Conservation (phyloP, 345 rosid species). For the Eucalyptus sideroxylon region DNA sequence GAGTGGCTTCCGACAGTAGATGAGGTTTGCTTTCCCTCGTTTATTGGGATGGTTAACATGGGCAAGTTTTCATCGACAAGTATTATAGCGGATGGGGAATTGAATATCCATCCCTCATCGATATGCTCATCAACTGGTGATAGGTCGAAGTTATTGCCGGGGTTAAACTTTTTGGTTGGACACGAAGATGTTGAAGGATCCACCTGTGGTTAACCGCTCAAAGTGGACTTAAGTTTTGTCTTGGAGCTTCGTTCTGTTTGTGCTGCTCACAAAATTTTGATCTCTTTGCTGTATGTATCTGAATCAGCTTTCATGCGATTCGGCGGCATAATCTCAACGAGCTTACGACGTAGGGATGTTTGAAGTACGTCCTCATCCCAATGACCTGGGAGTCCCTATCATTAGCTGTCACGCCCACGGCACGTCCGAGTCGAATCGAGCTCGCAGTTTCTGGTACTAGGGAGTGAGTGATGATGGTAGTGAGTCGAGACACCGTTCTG, state of each 20-base stretch:
- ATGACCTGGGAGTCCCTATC: background rate
- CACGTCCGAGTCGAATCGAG: background rate
- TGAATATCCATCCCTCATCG: background rate
- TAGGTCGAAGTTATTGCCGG: background rate
- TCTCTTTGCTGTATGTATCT: background rate
- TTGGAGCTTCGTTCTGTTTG: background rate
- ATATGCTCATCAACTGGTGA: background rate
- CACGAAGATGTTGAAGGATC: background rate
- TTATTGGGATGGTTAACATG: background rate
- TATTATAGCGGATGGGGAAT: background rate
- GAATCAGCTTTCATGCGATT: background rate
- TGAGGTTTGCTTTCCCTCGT: background rate
- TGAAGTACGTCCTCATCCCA: background rate
- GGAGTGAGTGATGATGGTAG: background rate
- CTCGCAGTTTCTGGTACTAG: background rate
- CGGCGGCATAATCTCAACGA: background rate
- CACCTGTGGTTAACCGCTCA: background rate
- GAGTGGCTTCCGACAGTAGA: background rate
- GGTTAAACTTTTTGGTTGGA: background rate
- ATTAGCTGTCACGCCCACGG: background rate
- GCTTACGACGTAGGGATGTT: background rate
- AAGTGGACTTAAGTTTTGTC: background rate
- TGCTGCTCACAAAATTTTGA: background rate
- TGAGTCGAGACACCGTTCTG: background rate
- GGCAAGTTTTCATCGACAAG: background rate